A percentile compares a stretch with the other conserved stretches of the same genome.
Evolutionary conservation across 768 basidiomycete species (phyloP).

Genomic region (Grammothele lineata): DNA sequence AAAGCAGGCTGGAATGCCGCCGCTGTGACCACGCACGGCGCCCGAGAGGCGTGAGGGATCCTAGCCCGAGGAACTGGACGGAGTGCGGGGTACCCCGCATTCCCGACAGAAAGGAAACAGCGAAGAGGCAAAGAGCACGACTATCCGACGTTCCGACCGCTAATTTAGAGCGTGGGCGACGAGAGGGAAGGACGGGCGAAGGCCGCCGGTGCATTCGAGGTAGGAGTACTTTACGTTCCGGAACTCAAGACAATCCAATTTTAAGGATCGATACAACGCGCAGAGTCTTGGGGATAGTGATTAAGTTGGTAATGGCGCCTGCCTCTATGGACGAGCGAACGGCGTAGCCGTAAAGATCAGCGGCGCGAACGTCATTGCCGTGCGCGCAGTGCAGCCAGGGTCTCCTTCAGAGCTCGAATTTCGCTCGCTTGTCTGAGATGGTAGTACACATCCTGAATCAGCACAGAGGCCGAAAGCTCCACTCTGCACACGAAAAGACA

Average conservation of each 20-base stretch:
- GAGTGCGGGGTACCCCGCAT: background rate
- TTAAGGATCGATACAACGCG: no score
- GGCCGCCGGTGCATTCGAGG: no score
- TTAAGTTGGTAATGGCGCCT: no score
- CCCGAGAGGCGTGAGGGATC: background rate
- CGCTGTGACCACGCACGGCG: no score
- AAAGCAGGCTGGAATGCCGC: background rate
- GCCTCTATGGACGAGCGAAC: background rate
- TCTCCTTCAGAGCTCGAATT: slow-evolving; percentile 16
- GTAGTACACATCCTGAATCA: no score
- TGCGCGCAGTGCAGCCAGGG: slow-evolving; percentile 11
- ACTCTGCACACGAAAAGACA: background rate
- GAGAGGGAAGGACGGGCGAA: no score
- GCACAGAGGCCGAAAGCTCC: slow-evolving; percentile 1
- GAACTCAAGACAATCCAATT: no score
- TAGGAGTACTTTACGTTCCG: no score
- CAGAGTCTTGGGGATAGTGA: no score
- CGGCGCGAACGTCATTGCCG: background rate
- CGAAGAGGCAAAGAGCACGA: slow-evolving; percentile 14
- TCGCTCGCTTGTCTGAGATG: slow-evolving; percentile 6
- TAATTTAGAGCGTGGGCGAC: slow-evolving; percentile 7
- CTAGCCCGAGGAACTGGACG: slow-evolving; percentile 5
- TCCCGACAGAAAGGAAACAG: slow-evolving; percentile 14
- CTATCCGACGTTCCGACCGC: slow-evolving; percentile 15
- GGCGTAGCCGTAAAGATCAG: background rate